Conservation (phyloP, 2,329 filamentous ascomycete genomes). For the Phoma sp. region DNA sequence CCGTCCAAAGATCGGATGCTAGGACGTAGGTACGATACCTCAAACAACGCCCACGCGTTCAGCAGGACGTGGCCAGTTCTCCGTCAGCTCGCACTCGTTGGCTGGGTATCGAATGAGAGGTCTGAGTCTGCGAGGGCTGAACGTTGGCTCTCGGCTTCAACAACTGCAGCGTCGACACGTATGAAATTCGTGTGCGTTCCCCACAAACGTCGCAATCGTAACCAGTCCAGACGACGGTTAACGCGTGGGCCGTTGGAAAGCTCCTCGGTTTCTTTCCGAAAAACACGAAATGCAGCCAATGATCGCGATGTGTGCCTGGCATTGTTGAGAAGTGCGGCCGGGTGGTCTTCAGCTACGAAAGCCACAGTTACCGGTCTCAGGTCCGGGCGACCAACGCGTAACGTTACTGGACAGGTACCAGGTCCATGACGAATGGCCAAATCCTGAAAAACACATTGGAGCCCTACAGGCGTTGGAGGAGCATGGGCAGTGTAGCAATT, state of each 20-base stretch:
- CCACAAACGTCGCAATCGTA: conserved; percentile 5
- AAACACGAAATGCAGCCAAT: conserved; percentile 6
- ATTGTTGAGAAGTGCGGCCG: conserved; percentile 10
- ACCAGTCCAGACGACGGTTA: conserved; percentile 3
- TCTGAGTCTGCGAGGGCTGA: background rate
- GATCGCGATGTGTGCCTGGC: conserved; percentile 3
- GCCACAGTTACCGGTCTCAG: conserved; percentile 2
- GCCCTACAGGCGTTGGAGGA: background rate
- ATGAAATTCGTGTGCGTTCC: background rate
- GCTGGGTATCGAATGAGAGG: background rate
- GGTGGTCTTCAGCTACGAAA: conserved; percentile 3
- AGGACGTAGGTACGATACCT: background rate
- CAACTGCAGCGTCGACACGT: conserved; percentile 1
- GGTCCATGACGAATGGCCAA: background rate
- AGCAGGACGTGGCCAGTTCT: conserved; percentile 4
- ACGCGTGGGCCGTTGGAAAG: background rate
- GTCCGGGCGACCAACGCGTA: background rate
- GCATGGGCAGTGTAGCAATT: background rate
- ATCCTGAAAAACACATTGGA: background rate
- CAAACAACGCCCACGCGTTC: conserved; percentile 4
- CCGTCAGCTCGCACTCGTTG: background rate
- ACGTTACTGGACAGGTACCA: conserved; percentile 4
- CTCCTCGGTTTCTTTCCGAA: background rate
- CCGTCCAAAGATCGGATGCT: conserved; percentile 2
- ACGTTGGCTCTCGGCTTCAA: conserved; percentile 3